Evolutionary conservation across 257 asterid species (phyloP).

Genomic region (Solanum dulcamara): DNA sequence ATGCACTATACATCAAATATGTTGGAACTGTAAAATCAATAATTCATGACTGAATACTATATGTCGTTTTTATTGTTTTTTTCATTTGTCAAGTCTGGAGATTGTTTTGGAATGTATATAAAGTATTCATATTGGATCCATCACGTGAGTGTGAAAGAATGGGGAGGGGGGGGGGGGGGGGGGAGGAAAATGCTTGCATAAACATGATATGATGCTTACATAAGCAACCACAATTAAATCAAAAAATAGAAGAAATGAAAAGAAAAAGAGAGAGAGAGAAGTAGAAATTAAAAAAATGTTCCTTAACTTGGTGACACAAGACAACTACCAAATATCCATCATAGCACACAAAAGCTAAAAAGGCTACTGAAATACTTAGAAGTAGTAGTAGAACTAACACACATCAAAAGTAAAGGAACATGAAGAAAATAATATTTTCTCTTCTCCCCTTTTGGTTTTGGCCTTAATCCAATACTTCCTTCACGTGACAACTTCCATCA

Average conservation of each 20-base stretch:
- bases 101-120: not conserved
- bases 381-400: not conserved
- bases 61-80: not conserved
- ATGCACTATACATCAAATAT: not conserved
- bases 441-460: not conserved
- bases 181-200: constrained; percentile 33
- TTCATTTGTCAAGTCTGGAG: not conserved
- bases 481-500: not conserved
- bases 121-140: not conserved
- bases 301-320: constrained; percentile 43
- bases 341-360: constrained; percentile 38
- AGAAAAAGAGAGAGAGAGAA: not conserved
- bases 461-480: not conserved
- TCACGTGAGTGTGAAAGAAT: not conserved
- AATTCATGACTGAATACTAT: not conserved
- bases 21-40: not conserved
- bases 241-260: not conserved
- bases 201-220: constrained; percentile 55
- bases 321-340: constrained; percentile 56
- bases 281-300: constrained; percentile 1
- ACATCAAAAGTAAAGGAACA: not conserved
- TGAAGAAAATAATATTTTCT: not conserved
- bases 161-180: not conserved
- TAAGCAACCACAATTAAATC: constrained; percentile 45
- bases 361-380: constrained; percentile 15